Evolutionary conservation across 2,329 filamentous ascomycete genomes (phyloP).

Genomic region (Monilinia laxa): DNA sequence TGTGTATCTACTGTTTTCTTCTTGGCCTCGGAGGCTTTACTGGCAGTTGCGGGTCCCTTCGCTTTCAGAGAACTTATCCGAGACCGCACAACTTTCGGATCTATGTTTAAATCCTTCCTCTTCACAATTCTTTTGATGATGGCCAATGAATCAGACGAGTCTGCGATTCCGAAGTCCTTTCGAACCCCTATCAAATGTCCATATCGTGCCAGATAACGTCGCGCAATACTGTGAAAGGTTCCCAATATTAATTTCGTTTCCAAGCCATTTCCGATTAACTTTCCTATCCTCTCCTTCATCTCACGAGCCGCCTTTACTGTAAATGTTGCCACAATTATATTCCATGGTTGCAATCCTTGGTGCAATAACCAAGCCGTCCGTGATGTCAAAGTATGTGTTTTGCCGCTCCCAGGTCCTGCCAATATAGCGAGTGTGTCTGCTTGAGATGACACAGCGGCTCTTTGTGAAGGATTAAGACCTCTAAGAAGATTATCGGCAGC

Average conservation of each 20-base stretch:
- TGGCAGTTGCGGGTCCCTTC: constrained; percentile 44
- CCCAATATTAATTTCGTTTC: constrained; percentile 80
- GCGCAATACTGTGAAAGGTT: constrained; percentile 91
- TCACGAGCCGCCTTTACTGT: constrained; percentile 92
- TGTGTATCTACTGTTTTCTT: constrained; percentile 51
- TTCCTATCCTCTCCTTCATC: constrained; percentile 86
- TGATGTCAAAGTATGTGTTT: constrained; percentile 92
- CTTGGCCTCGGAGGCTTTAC: constrained; percentile 11
- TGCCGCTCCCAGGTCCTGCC: constrained; percentile 71
- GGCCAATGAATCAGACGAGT: constrained; percentile 74
- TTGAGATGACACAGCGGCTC: constrained; percentile 61
- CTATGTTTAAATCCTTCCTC: constrained; percentile 64
- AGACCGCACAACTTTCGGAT: constrained; percentile 66
- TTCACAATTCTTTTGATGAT: constrained; percentile 84
- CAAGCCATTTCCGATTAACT: constrained; percentile 72
- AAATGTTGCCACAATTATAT: constrained; percentile 94
- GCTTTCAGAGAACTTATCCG: constrained; percentile 73
- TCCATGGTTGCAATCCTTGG: constrained; percentile 72
- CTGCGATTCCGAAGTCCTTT: constrained; percentile 86
- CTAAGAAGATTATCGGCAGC: constrained; percentile 47
- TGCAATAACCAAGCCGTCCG: constrained; percentile 86
- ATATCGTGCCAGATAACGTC: constrained; percentile 80
- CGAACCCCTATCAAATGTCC: constrained; percentile 79
- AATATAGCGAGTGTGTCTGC: constrained; percentile 61
- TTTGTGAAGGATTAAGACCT: constrained; percentile 64